Evolutionary conservation across 2,329 filamentous ascomycete genomes (phyloP), one percentile per base, ranked within the genome.

Genomic region (Colletotrichum musicola): DNA sequence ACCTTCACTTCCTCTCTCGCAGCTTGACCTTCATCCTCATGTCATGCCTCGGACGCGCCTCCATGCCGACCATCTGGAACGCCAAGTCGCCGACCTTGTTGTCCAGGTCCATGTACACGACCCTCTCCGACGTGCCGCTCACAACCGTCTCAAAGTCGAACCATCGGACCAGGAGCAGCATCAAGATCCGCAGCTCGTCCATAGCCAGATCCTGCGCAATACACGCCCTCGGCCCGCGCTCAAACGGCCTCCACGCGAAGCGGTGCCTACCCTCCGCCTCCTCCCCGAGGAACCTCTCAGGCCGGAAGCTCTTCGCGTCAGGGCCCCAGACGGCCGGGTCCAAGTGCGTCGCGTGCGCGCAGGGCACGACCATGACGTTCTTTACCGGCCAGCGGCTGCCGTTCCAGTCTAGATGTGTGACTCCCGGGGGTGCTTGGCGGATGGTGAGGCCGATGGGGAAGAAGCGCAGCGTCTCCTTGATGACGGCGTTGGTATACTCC

Each of bases 391-490:
- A 81, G 10, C 75, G 71, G 42, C 78, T 73, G 7, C 82, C 81
- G 1, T 82, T 77, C 68, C 68, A 71, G 35, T 84, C 76, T 42
- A 77, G 79, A 68, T 80, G 73, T 18, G 79, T 79, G 69, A 78
- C 75, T 18, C 77, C 77, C 13, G 57, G 30, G 12, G 66, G 61
- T 5, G 76, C 79, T 6, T 65, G 54, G 46, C 84, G 80, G 16
- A 82, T 78, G 2, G 82, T 81, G 50, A 79, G 81, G 78, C 68
- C 85, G 1, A 85, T 81, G 0, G 85, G 85, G 70, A 83, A 86
- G 42, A 88, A 72, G 4, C 86, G 81, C 1, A 89, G 78, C 0
- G 81, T 79, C 73, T 89, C 87, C 67, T 87, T 86, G 68, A 88
- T 81, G 18, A 87, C 81, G 25, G 85, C 86, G 9, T 78, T 79